Percentiles rank a stretch among this genome's conserved stretches.
phyloP scores from a whole-genome alignment of 2,329 filamentous ascomycete species.

The Raffaelea deltoideospora region DNA sequence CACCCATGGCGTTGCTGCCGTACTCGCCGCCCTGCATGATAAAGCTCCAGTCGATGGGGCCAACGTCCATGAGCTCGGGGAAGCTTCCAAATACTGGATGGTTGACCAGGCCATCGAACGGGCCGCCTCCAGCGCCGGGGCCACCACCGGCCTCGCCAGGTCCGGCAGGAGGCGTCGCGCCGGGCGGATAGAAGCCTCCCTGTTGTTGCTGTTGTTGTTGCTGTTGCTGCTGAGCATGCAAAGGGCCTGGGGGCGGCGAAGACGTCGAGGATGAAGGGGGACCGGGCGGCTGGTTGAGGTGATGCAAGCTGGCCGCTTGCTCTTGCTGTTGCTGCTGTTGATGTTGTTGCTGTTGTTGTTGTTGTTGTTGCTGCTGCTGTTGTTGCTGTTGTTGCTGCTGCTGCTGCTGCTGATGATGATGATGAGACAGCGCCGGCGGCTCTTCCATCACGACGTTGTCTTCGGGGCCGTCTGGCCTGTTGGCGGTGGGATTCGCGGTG shows the following conservation, averaged over 20 bases:
- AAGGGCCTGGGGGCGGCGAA: no score
- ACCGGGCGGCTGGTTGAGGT: no score
- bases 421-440: conserved; percentile 5
- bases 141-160: no score
- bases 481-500: background rate
- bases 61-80: conserved; percentile 13
- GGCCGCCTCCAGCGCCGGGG: background rate
- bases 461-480: background rate
- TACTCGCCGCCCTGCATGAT: conserved; percentile 25
- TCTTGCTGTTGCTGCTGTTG: conserved; percentile 18
- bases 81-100: conserved; percentile 5
- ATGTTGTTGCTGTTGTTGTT: conserved; percentile 5
- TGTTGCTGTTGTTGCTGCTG: conserved; percentile 24
- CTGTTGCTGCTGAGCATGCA: background rate
- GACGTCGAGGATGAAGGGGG: no score
- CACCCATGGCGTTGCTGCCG: no score
- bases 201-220: conserved; percentile 3
- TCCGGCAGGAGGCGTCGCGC: no score
- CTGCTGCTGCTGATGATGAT: conserved; percentile 15
- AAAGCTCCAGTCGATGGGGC: conserved; percentile 33
- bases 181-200: no score
- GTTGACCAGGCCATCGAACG: conserved; percentile 2
- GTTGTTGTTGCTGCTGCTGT: conserved; percentile 20
- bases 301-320: no score
- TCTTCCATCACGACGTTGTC: conserved; percentile 5